Conservation (phyloP, 2,329 filamentous ascomycete species). For the Plectosphaerella cucumerina region DNA sequence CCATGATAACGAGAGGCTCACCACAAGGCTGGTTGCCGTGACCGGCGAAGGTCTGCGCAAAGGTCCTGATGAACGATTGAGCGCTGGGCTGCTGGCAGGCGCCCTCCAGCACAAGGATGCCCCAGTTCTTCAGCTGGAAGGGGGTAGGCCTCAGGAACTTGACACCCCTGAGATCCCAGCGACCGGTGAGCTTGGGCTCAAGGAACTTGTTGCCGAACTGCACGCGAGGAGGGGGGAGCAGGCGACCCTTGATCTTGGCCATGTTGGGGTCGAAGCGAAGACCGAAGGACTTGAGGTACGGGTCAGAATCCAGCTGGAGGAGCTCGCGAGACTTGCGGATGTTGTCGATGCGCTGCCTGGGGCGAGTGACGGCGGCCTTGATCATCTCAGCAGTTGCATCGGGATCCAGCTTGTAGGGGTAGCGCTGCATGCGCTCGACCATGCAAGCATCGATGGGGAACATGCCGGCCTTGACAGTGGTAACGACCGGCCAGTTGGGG, state of each 20-base stretch:
- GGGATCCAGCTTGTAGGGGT: constrained; percentile 57
- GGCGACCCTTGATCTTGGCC: constrained; percentile 62
- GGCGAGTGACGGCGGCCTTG: constrained; percentile 81
- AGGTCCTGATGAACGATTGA: constrained; percentile 48
- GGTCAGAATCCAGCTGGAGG: constrained; percentile 65
- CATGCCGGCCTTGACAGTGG: constrained; percentile 47
- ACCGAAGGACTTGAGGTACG: constrained; percentile 68
- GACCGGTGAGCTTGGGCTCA: constrained; percentile 64
- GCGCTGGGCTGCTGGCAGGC: constrained; percentile 50
- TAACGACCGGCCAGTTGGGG: constrained; percentile 51
- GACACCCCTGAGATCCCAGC: constrained; percentile 84
- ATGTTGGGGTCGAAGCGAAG: constrained; percentile 63
- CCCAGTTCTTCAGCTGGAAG: constrained; percentile 66
- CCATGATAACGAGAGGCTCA: constrained; percentile 26
- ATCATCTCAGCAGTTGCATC: constrained; percentile 81
- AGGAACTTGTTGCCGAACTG: constrained; percentile 56
- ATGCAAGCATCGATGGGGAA: constrained; percentile 61
- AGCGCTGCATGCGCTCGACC: constrained; percentile 52
- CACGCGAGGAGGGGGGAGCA: constrained; percentile 69
- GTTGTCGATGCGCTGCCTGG: constrained; percentile 59
- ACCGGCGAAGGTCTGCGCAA: constrained; percentile 38
- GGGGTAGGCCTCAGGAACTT: constrained; percentile 66
- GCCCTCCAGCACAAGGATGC: constrained; percentile 62
- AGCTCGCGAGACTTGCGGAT: constrained; percentile 66
- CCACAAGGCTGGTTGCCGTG: constrained; percentile 40